Evolutionary conservation across 2,329 filamentous ascomycete genomes (phyloP), one percentile per base, ranked within the genome.

Genomic region (Colletotrichum higginsianum): DNA sequence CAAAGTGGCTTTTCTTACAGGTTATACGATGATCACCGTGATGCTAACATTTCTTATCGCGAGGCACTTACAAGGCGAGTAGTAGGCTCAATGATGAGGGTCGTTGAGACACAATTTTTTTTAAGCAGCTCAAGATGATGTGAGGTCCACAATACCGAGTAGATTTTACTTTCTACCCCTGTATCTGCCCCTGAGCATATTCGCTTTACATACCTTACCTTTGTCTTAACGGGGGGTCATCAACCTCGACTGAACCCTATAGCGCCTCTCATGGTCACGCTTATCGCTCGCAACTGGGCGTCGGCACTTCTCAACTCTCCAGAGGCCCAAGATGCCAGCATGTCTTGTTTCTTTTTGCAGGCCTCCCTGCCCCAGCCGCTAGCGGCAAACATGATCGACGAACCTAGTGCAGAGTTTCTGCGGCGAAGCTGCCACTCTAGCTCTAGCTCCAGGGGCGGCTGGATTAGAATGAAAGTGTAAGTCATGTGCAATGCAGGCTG

Each of bases 401-500:
- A 67, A 35, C 56, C 23, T 49, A 66, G 55, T 47, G 42, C 42
- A 61, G 66, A 67, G 23, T 56, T 49, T 55, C 23, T n/a, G 18
- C 7, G 2, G 40, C n/a, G n/a, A 46, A 21, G 40, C 35, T 23
- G 26, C 23, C 30, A 30, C 8, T 30, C 30, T 30, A 30, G 30
- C 30, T 8, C 30, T 30, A 8, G 30, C 7, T 7, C 18, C n/a
- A 50, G 21, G 42, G 55, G 64, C 21, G 47, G 30, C 30, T 9
- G 30, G 30, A 30, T 30, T 30, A 8, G 30, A 30, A 1, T 30
- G 23, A 67, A 67, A 63, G 21, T 30, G 15, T 67, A 62, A 67
- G 16, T 50, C 38, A 26, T 56, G n/a, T 62, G 67, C 67, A 71
- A 67, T 57, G 57, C 23, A 44, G 57, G 26, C 49, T 47, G 67